Evolutionary conservation across 768 basidiomycete species (phyloP), one percentile per base, ranked within the genome.

Genomic region (Tulasnella sp.): DNA sequence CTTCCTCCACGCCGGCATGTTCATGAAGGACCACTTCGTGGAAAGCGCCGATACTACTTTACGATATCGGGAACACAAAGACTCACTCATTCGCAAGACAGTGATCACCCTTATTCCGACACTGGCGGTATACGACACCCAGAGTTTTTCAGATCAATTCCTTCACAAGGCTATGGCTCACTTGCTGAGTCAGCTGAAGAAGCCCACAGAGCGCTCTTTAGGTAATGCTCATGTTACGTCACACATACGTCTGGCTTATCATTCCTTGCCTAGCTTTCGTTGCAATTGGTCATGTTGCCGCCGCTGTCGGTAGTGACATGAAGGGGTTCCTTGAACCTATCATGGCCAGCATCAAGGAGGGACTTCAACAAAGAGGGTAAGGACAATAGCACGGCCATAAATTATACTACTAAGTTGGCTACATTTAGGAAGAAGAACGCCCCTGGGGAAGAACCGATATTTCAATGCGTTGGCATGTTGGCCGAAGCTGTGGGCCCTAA

Each of bases 401-500:
- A n/a, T n/a, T 44, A 12, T 20, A 20, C 12, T 42, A 13, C 29
- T 8, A 32, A 12, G n/a, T 27, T 19, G 22, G 22, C 46, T 31
- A 20, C n/a, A 29, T 53, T 20, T 54, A 68, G 67, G 7, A 69
- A 81, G 61, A 93, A 91, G 72, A 91, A 89, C 61, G 86, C 90
- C 1, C 85, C 87, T 2, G 81, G 83, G 13, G 92, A 96, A 64
- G 90, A 90, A 57, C 84, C 92, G 0, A 90, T 98, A 53, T 98
- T 99, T 62, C 88, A 96, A 71, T 98, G 95, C 65, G 77, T 99
- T 53, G 89, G 89, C 32, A 93, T 96, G 90, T 71, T 99, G 37
- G 89, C 92, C 1, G 77, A 80, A 1, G 88, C 95, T 7, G 91
- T 99, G 28, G 95, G 95, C 0, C 91, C 91, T 2, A 93, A 91